A percentile compares a stretch with the other conserved stretches of the same genome.
phyloP scores from a whole-genome alignment of 1,284 basidiomycete genomes.

The Boletellus deceptivus region DNA sequence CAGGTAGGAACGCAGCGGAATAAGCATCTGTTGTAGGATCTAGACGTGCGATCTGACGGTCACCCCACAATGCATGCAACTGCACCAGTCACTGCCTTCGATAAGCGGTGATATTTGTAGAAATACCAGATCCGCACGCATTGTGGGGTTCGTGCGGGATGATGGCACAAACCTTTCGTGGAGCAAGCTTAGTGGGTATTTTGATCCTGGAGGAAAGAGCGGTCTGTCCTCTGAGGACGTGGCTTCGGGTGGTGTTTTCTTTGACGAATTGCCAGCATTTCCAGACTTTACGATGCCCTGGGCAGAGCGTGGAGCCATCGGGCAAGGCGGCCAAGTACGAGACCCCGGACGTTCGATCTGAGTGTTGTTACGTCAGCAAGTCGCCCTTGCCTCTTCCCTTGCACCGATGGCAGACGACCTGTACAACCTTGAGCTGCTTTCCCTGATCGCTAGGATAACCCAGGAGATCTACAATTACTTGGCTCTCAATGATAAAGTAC shows the following conservation, averaged over 20 bases:
- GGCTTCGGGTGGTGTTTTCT: conserved; percentile 33
- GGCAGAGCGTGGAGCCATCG: conserved; percentile 59
- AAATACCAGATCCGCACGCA: background rate
- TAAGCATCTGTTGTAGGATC: background rate
- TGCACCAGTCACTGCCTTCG: background rate
- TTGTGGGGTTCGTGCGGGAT: background rate
- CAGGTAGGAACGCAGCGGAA: background rate
- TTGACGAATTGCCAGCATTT: conserved; percentile 82
- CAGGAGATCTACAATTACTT: conserved; percentile 89
- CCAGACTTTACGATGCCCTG: conserved; percentile 82
- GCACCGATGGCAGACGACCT: conserved; percentile 73
- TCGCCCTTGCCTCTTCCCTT: background rate
- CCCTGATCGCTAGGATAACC: conserved; percentile 84
- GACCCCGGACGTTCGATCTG: too few relatives aligned
- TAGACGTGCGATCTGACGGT: conserved; percentile 1
- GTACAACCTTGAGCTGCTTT: conserved; percentile 88
- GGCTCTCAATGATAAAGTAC: conserved; percentile 83
- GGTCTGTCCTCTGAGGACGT: conserved; percentile 38
- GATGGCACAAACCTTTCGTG: conserved; percentile 60
- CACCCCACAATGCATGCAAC: background rate
- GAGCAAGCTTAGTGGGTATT: conserved; percentile 73
- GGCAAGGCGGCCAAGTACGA: too few relatives aligned
- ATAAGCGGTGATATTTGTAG: background rate
- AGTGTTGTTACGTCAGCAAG: conserved; percentile 22
- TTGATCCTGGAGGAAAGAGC: conserved; percentile 79